Percentiles rank a stretch among this genome's conserved stretches.
phyloP scores from a whole-genome alignment of 176 grass and related monocot species.

The Chrysopogon serrulatus region DNA sequence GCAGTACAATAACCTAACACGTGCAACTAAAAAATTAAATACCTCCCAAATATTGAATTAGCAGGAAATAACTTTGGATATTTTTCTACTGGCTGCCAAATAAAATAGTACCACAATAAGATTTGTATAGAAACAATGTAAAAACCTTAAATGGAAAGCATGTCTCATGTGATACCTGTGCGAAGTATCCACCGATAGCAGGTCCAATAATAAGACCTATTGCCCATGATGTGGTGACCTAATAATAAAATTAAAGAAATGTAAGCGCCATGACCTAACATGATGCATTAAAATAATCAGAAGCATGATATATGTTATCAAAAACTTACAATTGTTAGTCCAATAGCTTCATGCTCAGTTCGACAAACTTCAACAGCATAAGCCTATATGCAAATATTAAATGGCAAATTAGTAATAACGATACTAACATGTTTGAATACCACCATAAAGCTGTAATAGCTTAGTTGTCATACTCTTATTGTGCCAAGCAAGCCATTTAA shows the following conservation, averaged over 20 bases:
- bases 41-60: constrained; percentile 72
- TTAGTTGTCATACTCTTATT: constrained; percentile 31
- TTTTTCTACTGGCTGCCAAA: constrained; percentile 60
- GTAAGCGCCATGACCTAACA: too few relatives aligned
- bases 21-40: too few relatives aligned
- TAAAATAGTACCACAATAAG: neutral
- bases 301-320: neutral
- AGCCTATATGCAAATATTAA: constrained; percentile 34
- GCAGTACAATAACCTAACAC: too few relatives aligned
- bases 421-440: neutral
- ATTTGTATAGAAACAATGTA: neutral
- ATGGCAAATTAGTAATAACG: neutral
- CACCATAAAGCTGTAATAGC: neutral
- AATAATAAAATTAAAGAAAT: neutral
- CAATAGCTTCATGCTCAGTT: constrained; percentile 52
- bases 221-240: constrained; percentile 55
- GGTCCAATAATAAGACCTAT: constrained; percentile 72
- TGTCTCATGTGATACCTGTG: constrained; percentile 36
- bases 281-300: neutral
- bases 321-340: constrained; percentile 57
- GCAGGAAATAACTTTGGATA: constrained; percentile 53
- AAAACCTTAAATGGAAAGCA: neutral
- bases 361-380: constrained; percentile 68
- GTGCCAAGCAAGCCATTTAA: constrained; percentile 55
- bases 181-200: constrained; percentile 67